A percentile compares a stretch with the other conserved stretches of the same genome.
Evolutionary conservation across 805 yeast species (phyloP).

Genomic region (Yarrowia sp.): DNA sequence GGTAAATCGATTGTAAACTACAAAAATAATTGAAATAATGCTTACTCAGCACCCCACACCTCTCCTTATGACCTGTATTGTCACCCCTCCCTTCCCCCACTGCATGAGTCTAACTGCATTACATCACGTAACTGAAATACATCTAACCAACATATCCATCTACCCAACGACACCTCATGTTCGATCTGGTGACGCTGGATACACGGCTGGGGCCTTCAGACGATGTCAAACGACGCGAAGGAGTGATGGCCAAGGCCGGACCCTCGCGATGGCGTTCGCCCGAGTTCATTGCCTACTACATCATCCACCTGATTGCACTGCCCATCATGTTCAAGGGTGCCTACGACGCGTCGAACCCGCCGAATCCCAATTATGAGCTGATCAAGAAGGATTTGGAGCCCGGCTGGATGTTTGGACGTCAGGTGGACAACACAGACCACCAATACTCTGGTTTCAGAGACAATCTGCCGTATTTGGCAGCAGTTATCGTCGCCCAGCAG

Average conservation of each 20-base stretch:
- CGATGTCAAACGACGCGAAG: conserved; percentile 48
- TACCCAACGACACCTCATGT: conserved; percentile 40
- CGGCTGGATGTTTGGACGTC: conserved; percentile 92
- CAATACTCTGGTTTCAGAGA: conserved; percentile 90
- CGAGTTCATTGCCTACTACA: conserved; percentile 75
- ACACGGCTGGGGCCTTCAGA: conserved; percentile 52
- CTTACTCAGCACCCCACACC: background rate
- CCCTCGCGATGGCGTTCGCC: conserved; percentile 72
- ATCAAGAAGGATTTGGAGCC: conserved; percentile 67
- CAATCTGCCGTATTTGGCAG: conserved; percentile 69
- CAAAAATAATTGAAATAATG: too few relatives aligned
- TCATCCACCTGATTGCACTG: conserved; percentile 69
- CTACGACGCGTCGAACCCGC: conserved; percentile 70
- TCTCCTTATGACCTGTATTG: too few relatives aligned
- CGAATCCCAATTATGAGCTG: conserved; percentile 71
- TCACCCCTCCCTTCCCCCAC: conserved; percentile 4
- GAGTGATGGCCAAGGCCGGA: conserved; percentile 45
- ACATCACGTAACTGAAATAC: background rate
- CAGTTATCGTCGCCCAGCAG: conserved; percentile 63
- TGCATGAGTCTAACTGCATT: conserved; percentile 19
- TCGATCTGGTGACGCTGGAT: conserved; percentile 55
- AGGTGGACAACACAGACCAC: conserved; percentile 80
- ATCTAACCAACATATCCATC: background rate
- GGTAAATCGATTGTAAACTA: background rate
- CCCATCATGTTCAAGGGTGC: conserved; percentile 87